Base-by-base conservation (phyloP, 2,329 filamentous ascomycete species). In the Capronia epimyces region DNA sequence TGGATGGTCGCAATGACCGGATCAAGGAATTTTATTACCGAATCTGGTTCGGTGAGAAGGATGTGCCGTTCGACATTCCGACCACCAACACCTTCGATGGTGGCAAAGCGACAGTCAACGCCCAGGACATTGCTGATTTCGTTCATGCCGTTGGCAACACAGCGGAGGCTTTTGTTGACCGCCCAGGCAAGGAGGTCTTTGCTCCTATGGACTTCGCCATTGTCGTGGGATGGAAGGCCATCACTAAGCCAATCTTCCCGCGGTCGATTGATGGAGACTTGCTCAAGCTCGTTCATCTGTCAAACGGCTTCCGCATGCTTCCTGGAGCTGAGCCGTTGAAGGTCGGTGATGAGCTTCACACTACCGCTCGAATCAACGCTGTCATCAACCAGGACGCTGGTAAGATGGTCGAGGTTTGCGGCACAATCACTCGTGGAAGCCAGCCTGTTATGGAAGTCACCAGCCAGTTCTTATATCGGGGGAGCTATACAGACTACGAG, bases 11-110 rank as follows among this genome's bases (percentile, higher is more conserved):
- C 65, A 98, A 98, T 67, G 91, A 98, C 67, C 87, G 89, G 59
- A 97, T 98, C 77, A 98, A 98, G 77, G 88, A 95, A 70, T 98
- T 98, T 69, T 98, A 98, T 78, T 98, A 95, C 83, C 84, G 84
- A 62, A 84, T 94, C 60, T 98, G 93, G 93, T 98, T 98, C 63
- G 93, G 89, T 36, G 80, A 90, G 53, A 90, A 95, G 64, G 71
- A 78, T 37, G 78, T 94, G 44, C 84, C 94, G 49, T 87, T 96
- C 49, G 85, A 96, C 63, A 84, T 86, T 13, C 78, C 87, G 29
- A 87, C 95, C 46, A 90, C 88, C 4, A 86, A 87, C 65, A 84
- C 83, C 61, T 98, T 98, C 65, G 88, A 93, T 60, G 93, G 93
- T 65, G 93, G 93, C 59, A 83, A 84, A 61, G 81, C 89, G 3